These are phyloP conservation scores for Epichloe elymi DNA, from an alignment of 2,329 filamentous ascomycete species.

Conservation along the genomic window DNA sequence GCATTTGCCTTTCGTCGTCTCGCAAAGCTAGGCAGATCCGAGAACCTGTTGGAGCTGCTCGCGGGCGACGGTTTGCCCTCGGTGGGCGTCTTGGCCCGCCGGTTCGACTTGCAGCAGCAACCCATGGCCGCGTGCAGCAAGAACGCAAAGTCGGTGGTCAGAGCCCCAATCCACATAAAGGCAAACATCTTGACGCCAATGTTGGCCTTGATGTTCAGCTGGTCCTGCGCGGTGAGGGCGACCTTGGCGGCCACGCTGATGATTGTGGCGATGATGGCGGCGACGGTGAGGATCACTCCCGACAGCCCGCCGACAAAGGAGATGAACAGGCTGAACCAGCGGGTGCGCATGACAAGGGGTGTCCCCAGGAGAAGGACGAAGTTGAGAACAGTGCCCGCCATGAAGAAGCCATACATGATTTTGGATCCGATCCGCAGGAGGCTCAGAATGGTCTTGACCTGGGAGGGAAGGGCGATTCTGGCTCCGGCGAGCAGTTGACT, in stretches of 20 bases:
- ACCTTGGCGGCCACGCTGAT: conserved; percentile 74
- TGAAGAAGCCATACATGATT: conserved; percentile 83
- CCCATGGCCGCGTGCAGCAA: conserved; percentile 62
- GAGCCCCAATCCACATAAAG: conserved; percentile 79
- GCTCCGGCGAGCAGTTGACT: conserved; percentile 71
- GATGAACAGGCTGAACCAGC: conserved; percentile 54
- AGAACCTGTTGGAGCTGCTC: conserved; percentile 8
- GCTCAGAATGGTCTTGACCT: conserved; percentile 59
- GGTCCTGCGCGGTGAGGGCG: conserved; percentile 55
- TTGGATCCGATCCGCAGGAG: conserved; percentile 64
- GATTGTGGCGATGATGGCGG: conserved; percentile 62
- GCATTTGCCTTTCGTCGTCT: conserved; percentile 14
- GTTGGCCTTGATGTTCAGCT: conserved; percentile 62
- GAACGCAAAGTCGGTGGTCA: conserved; percentile 54
- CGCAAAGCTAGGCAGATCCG: conserved; percentile 16
- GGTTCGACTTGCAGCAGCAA: conserved; percentile 50
- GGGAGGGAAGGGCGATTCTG: conserved; percentile 64
- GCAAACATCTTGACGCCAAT: conserved; percentile 65
- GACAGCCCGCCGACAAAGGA: conserved; percentile 54
- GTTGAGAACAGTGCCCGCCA: conserved; percentile 55
- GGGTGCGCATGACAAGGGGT: conserved; percentile 39
- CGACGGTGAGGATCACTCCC: conserved; percentile 54
- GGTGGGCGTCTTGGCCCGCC: conserved; percentile 3
- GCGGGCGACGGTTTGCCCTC: conserved; percentile 2
- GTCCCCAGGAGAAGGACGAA: conserved; percentile 60